phyloP scores from a whole-genome alignment of 257 asterid species.

The Scutellaria barbata region DNA sequence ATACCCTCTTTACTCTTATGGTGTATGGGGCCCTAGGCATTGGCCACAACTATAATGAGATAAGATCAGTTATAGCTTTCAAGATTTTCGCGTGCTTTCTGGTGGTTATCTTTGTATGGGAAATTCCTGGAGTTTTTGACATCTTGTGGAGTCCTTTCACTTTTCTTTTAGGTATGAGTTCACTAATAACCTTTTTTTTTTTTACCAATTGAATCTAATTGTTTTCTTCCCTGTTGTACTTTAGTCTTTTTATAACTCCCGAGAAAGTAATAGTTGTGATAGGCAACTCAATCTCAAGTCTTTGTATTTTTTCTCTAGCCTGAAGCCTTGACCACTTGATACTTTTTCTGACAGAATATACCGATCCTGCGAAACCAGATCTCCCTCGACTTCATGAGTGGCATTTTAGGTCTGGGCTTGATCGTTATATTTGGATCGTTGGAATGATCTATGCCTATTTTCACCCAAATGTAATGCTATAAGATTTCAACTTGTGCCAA shows the following conservation, averaged over 20 bases:
- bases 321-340: constrained; percentile 33
- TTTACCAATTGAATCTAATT: constrained; percentile 21
- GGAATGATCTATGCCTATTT: constrained; percentile 96
- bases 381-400: constrained; percentile 93
- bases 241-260: not conserved
- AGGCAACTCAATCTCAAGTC: constrained; percentile 23
- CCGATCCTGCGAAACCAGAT: constrained; percentile 91
- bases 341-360: constrained; percentile 61
- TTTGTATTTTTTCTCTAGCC: constrained; percentile 9
- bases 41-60: constrained; percentile 88
- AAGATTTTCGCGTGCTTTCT: constrained; percentile 72
- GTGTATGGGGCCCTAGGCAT: constrained; percentile 98
- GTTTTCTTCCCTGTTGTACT: not conserved
- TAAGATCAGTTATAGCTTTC: constrained; percentile 77
- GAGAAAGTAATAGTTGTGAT: constrained; percentile 2
- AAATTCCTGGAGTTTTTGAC: constrained; percentile 91
- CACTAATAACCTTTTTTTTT: constrained; percentile 23
- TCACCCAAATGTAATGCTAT: constrained; percentile 78
- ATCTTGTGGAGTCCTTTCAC: constrained; percentile 82
- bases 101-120: constrained; percentile 94
- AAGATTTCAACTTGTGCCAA: not conserved
- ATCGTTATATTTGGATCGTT: constrained; percentile 91
- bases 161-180: constrained; percentile 72
- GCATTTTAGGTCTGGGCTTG: constrained; percentile 97
- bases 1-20: constrained; percentile 95